Evolutionary conservation across 1,284 basidiomycete genomes (phyloP).

Genomic region (Moesziomyces parantarcticus): DNA sequence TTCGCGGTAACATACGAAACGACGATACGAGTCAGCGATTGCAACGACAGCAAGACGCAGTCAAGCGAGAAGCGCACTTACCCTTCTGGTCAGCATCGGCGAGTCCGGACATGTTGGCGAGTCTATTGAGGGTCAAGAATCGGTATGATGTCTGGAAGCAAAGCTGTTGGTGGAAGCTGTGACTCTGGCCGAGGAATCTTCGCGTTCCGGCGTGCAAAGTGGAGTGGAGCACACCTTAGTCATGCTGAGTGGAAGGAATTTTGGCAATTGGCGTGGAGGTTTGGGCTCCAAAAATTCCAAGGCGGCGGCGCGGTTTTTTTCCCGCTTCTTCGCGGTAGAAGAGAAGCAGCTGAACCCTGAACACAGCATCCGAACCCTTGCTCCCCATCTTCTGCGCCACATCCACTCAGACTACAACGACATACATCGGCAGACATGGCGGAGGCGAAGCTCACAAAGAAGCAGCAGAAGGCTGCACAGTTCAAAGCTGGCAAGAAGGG

Average conservation of each 20-base stretch:
- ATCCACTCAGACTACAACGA: no score
- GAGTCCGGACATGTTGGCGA: slow-evolving; percentile 43
- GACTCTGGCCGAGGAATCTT: slow-evolving; percentile 25
- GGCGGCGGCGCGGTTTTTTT: neutral
- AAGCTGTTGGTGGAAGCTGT: neutral
- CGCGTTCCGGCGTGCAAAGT: neutral
- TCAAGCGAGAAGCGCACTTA: slow-evolving; percentile 6
- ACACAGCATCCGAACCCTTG: neutral
- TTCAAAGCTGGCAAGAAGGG: slow-evolving; percentile 51
- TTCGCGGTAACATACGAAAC: neutral
- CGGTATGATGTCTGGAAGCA: slow-evolving; percentile 4
- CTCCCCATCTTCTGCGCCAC: neutral
- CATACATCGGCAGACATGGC: slow-evolving; percentile 13
- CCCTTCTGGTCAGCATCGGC: slow-evolving; percentile 60
- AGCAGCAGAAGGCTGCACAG: slow-evolving; percentile 56
- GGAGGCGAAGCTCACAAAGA: slow-evolving; percentile 53
- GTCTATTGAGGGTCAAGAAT: neutral
- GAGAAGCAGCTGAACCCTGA: slow-evolving; percentile 29
- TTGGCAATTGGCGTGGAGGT: slow-evolving; percentile 17
- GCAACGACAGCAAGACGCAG: neutral
- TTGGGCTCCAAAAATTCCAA: slow-evolving; percentile 9
- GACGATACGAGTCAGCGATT: neutral
- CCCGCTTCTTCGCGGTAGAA: slow-evolving; percentile 1
- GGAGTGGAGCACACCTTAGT: slow-evolving; percentile 18
- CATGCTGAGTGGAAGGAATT: slow-evolving; percentile 21